These are phyloP conservation scores for Vigna reflexopilosa DNA, from an alignment of 306 rosid species.

Conservation along the genomic window DNA sequence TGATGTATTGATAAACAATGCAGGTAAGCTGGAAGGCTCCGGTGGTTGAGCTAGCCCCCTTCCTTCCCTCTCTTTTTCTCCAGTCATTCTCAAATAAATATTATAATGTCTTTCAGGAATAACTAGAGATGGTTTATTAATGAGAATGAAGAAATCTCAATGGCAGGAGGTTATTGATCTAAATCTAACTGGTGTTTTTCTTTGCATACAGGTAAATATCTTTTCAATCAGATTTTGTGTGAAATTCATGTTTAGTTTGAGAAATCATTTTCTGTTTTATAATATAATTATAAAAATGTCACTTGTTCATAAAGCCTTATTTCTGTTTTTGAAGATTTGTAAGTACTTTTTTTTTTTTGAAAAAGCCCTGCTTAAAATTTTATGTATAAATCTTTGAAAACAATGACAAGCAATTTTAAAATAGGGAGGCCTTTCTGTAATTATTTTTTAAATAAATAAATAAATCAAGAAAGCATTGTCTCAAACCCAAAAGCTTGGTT, in stretches of 20 bases:
- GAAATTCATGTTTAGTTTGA: conserved; percentile 3
- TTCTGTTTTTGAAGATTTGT: not conserved
- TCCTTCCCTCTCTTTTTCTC: not conserved
- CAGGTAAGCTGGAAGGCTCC: conserved; percentile 59
- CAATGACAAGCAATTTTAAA: not conserved
- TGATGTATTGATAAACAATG: conserved; percentile 88
- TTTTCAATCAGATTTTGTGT: conserved; percentile 23
- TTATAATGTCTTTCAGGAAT: conserved; percentile 68
- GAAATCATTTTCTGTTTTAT: not conserved
- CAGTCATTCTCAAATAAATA: conserved; percentile 27
- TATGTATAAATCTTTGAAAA: not conserved
- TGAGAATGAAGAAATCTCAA: conserved; percentile 96
- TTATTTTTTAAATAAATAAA: not conserved
- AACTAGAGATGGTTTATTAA: conserved; percentile 87
- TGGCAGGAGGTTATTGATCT: conserved; percentile 96
- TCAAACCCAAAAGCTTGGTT: not conserved
- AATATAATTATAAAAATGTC: not conserved
- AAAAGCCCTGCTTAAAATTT: not conserved
- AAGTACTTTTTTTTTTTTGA: not conserved
- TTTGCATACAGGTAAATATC: conserved; percentile 78
- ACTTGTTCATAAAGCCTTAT: too few relatives aligned
- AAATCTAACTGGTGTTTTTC: conserved; percentile 94
- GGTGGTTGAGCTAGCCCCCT: conserved; percentile 28
- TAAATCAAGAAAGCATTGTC: not conserved
- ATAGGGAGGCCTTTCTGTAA: not conserved